Evolutionary conservation across 2,329 filamentous ascomycete genomes (phyloP).

Genomic region (Immersiporthe knoxdaviesiana): DNA sequence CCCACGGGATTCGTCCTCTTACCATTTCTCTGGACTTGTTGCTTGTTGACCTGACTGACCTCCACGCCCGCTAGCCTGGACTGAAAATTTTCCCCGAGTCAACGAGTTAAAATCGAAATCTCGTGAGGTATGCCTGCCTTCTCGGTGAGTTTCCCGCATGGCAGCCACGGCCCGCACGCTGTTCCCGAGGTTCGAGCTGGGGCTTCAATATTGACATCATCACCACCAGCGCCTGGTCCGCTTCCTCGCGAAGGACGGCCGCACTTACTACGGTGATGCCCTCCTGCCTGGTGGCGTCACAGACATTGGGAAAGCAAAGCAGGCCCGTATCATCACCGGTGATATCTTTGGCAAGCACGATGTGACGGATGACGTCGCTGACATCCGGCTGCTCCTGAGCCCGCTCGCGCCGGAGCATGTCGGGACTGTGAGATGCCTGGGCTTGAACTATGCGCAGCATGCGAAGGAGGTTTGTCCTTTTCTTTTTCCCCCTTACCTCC

Average conservation of each 20-base stretch:
- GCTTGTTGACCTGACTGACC: no score
- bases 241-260: slow-evolving; percentile 72
- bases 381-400: slow-evolving; percentile 60
- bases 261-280: slow-evolving; percentile 74
- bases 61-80: not conserved
- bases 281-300: slow-evolving; percentile 64
- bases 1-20: not conserved
- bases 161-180: not conserved
- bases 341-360: slow-evolving; percentile 67
- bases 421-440: slow-evolving; percentile 69
- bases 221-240: slow-evolving; percentile 67
- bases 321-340: slow-evolving; percentile 66
- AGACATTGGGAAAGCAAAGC: slow-evolving; percentile 63
- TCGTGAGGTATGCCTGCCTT: slow-evolving; percentile 32
- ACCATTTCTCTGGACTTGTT: not conserved
- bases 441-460: slow-evolving; percentile 73
- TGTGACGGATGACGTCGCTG: slow-evolving; percentile 64
- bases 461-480: slow-evolving; percentile 60
- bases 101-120: not conserved
- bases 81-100: not conserved
- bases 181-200: not conserved
- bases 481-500: not conserved
- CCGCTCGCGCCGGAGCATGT: slow-evolving; percentile 67
- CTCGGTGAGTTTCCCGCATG: slow-evolving; percentile 28
- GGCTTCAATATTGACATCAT: not conserved